phyloP scores from a whole-genome alignment of 2,329 filamentous ascomycete species.

The Penicillium sp. region DNA sequence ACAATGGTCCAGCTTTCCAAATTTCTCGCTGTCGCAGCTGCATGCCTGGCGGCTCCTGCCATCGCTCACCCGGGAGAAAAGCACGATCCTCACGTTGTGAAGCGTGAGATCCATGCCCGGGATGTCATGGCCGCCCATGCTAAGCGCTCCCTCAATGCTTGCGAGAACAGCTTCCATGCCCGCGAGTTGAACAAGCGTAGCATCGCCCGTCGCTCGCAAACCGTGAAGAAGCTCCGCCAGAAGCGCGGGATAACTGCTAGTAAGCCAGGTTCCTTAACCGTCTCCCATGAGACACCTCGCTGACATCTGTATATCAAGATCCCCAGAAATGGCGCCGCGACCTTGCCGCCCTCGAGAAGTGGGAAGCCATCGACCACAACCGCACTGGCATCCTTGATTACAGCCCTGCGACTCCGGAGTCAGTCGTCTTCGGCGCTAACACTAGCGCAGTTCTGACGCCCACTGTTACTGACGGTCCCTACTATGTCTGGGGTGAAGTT shows the following conservation, averaged over 20 bases:
- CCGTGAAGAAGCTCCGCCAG: conserved; percentile 26
- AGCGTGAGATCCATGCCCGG: conserved; percentile 29
- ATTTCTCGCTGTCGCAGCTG: conserved; percentile 30
- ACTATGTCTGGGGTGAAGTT: conserved; percentile 46
- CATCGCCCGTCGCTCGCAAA: conserved; percentile 27
- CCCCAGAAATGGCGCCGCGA: conserved; percentile 35
- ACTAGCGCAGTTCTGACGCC: conserved; percentile 46
- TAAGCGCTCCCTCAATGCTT: conserved; percentile 25
- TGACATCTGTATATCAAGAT: conserved; percentile 5
- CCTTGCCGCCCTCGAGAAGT: conserved; percentile 37
- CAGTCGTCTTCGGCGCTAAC: conserved; percentile 41
- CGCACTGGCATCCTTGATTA: conserved; percentile 33
- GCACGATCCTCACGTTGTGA: conserved; percentile 27
- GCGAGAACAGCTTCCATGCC: conserved; percentile 22
- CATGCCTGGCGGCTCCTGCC: conserved; percentile 24
- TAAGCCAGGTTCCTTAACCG: conserved; percentile 7
- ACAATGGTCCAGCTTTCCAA: conserved; percentile 26
- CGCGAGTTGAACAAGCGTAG: conserved; percentile 27
- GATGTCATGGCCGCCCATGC: conserved; percentile 25
- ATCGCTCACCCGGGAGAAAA: conserved; percentile 34
- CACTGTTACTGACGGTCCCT: conserved; percentile 45
- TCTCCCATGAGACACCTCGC: neutral
- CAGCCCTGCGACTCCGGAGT: conserved; percentile 27
- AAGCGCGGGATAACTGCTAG: conserved; percentile 27
- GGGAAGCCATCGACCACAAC: conserved; percentile 41